Conservation (phyloP, 208 protist species). For the Acanthamoeba rhysodes region DNA sequence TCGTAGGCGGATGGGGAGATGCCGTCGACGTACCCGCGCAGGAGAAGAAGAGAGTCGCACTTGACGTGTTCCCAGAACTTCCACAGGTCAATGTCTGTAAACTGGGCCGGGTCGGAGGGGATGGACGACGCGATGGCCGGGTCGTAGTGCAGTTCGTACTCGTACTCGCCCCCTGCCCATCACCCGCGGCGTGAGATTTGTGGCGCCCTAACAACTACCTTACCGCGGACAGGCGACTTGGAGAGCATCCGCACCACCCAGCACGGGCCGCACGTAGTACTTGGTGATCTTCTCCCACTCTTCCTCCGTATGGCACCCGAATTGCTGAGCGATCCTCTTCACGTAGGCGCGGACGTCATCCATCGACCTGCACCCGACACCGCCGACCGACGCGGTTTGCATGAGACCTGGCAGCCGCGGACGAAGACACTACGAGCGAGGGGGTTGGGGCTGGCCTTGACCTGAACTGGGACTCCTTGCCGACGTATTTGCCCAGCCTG, state of each 20-base stretch:
- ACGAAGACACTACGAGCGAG: background rate
- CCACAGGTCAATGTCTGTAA: constrained; percentile 4
- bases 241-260: background rate
- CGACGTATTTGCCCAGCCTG: background rate
- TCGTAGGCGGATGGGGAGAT: background rate
- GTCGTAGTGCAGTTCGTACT: constrained; percentile 10
- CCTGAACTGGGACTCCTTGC: background rate
- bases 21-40: background rate
- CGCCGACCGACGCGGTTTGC: too few species aligned
- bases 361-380: background rate
- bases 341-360: constrained; percentile 5
- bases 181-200: too few species aligned
- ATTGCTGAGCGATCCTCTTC: background rate
- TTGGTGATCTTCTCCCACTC: constrained; percentile 23
- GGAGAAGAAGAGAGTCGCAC: background rate
- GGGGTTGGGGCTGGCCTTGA: background rate
- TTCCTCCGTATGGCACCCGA: background rate
- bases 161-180: constrained; percentile 1
- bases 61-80: constrained; percentile 38
- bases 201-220: too few species aligned
- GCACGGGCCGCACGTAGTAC: background rate
- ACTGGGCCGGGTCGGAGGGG: background rate
- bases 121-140: constrained; percentile 3
- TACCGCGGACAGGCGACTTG: background rate
- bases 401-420: too few species aligned